Base-by-base conservation (phyloP, 1,139 yeast species). In the Debaryomyces singareniensis region DNA sequence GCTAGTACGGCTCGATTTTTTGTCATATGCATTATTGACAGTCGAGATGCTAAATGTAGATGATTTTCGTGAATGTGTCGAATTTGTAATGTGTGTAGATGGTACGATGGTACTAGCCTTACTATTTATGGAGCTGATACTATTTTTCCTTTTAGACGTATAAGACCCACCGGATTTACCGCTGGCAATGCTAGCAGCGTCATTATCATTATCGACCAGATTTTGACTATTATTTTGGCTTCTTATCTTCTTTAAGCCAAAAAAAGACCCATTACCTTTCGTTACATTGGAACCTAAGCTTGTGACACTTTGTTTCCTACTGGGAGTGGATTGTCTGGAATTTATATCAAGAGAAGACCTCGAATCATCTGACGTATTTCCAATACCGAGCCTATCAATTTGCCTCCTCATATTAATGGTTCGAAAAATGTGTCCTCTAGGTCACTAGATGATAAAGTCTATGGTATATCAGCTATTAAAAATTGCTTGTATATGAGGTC, bases 91-190 rank as follows among this genome's bases (percentile, higher is more conserved):
- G 38, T 53, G 63, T n/a, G 54, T 34, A 11, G 50, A 45, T 20
- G 68, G 64, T 5, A 58, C 47, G 11, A 58, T 55, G 29, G 15
- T 15, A 20, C 30, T 65, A 75, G 95, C 55, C 95, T 86, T 59
- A 77, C 95, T 22, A 72, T 85, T 13, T 38, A 25, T 39, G 31
- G 37, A 30, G 29, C 33, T 41, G 36, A 18, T 18, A 15, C 29
- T 31, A 14, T 28, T 28, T 22, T 28, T 31, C 12, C 33, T 11
- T 18, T 27, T 30, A 14, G 13, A 20, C 5, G 16, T 31, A 20
- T 16, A n/a, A 13, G 22, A 25, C n/a, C 15, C 13, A 13, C 31
- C 29, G 29, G 55, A 47, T 7, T 53, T 51, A 3, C 53, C 49
- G 31, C 59, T 51, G 23, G 44, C 29, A 15, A 56, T 57, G 34